phyloP scores from a whole-genome alignment of 306 rosid genomes.

The Prunus mume region DNA sequence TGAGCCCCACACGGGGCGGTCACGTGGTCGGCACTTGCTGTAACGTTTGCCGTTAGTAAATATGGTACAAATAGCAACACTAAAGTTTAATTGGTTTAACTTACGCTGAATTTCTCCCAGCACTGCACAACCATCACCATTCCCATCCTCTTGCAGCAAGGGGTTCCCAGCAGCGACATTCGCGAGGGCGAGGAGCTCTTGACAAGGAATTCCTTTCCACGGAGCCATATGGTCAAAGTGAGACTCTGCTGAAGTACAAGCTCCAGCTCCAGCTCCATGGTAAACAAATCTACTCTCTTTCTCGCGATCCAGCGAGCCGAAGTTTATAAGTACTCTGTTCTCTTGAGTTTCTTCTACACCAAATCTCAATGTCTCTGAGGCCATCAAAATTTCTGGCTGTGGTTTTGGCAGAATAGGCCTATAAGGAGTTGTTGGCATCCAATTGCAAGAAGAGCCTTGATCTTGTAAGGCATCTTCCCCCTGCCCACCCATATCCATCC shows the following conservation, averaged over 20 bases:
- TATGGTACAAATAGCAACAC: not conserved
- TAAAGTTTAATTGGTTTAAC: not conserved
- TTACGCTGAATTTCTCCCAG: constrained; percentile 10
- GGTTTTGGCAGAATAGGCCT: constrained; percentile 1
- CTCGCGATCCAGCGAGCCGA: not conserved
- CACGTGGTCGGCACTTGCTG: not conserved
- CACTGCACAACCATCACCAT: not conserved
- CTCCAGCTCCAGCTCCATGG: not conserved
- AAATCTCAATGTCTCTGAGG: constrained; percentile 2
- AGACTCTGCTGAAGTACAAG: not conserved
- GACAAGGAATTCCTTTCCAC: constrained; percentile 2
- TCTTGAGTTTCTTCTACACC: not conserved
- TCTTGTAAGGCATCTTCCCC: constrained; percentile 7
- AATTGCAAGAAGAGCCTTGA: not conserved
- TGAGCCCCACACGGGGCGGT: not conserved
- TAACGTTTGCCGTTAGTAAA: not conserved
- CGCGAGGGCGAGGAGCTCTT: constrained; percentile 15
- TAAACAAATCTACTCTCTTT: not conserved
- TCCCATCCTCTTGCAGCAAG: not conserved
- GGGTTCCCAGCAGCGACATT: not conserved
- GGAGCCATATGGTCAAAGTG: not conserved
- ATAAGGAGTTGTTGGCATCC: constrained; percentile 15
- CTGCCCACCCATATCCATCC: constrained; percentile 13
- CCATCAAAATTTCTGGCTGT: not conserved
- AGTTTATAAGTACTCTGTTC: not conserved